Percentiles rank a stretch among this genome's conserved stretches.
phyloP scores from a whole-genome alignment of 768 basidiomycete species.

The Mycena crocata region DNA sequence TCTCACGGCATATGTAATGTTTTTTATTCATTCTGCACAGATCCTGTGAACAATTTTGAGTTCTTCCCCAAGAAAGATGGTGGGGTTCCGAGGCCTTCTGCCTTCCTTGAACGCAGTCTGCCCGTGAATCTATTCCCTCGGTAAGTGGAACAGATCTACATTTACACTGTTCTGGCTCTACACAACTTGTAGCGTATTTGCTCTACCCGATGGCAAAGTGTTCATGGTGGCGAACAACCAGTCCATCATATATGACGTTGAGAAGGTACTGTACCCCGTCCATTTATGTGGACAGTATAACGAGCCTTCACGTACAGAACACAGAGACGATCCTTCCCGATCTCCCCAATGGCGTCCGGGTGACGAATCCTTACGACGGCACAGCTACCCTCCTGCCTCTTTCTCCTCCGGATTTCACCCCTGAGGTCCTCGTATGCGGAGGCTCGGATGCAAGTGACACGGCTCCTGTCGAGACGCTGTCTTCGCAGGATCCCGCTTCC shows the following conservation, averaged over 20 bases:
- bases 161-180: constrained; percentile 52
- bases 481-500: constrained; percentile 61
- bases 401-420: constrained; percentile 44
- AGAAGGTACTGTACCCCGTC: constrained; percentile 46
- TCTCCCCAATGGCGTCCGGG: constrained; percentile 57
- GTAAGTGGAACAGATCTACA: constrained; percentile 36
- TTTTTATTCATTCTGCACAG: constrained; percentile 1
- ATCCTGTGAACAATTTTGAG: constrained; percentile 57
- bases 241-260: constrained; percentile 49
- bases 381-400: constrained; percentile 55
- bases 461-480: constrained; percentile 55
- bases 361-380: constrained; percentile 66
- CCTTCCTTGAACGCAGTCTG: constrained; percentile 62
- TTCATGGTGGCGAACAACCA: constrained; percentile 51
- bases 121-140: constrained; percentile 66
- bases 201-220: constrained; percentile 63
- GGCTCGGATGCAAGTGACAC: constrained; percentile 41
- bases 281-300: constrained; percentile 18
- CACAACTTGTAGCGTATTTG: constrained; percentile 52
- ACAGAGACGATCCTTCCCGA: constrained; percentile 19
- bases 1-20: not conserved
- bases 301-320: too few species aligned
- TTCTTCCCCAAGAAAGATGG: constrained; percentile 61
- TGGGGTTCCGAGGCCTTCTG: constrained; percentile 56
- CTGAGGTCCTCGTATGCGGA: constrained; percentile 51